phyloP scores from a whole-genome alignment of 805 yeast genomes.

The Hanseniaspora vineae region DNA sequence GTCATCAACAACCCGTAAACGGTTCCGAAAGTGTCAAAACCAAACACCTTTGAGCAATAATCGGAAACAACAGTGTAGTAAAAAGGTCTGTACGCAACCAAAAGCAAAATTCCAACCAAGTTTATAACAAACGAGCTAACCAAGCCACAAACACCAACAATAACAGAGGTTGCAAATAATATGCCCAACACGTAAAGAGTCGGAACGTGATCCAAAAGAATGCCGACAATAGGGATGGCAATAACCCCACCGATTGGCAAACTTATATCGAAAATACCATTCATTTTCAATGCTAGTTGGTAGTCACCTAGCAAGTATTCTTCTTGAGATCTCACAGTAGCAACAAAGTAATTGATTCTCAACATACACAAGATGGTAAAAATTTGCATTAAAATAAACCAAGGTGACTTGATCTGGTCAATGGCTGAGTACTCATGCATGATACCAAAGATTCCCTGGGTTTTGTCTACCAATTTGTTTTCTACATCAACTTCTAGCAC shows the following conservation, averaged over 20 bases:
- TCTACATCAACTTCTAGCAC: conserved; percentile 58
- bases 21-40: conserved; percentile 83
- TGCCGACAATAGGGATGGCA: conserved; percentile 79
- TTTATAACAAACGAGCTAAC: conserved; percentile 35
- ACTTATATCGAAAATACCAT: conserved; percentile 72
- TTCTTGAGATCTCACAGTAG: conserved; percentile 78
- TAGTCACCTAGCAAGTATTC: conserved; percentile 46
- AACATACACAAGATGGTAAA: conserved; percentile 85
- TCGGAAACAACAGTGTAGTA: conserved; percentile 89
- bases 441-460: conserved; percentile 64
- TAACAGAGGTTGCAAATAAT: conserved; percentile 39
- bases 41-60: conserved; percentile 85
- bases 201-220: conserved; percentile 59
- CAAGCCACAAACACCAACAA: conserved; percentile 63
- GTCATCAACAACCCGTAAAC: conserved; percentile 81
- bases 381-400: conserved; percentile 67
- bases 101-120: conserved; percentile 50
- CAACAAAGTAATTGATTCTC: conserved; percentile 84
- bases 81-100: conserved; percentile 82
- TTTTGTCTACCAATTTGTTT: conserved; percentile 32
- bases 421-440: conserved; percentile 49
- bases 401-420: conserved; percentile 39
- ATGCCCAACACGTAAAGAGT: conserved; percentile 44
- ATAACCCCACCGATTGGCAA: conserved; percentile 80
- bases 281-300: conserved; percentile 40